Evolutionary conservation across 2,329 filamentous ascomycete genomes (phyloP), one percentile per base, ranked within the genome.

Genomic region (Fusarium subtropicale): DNA sequence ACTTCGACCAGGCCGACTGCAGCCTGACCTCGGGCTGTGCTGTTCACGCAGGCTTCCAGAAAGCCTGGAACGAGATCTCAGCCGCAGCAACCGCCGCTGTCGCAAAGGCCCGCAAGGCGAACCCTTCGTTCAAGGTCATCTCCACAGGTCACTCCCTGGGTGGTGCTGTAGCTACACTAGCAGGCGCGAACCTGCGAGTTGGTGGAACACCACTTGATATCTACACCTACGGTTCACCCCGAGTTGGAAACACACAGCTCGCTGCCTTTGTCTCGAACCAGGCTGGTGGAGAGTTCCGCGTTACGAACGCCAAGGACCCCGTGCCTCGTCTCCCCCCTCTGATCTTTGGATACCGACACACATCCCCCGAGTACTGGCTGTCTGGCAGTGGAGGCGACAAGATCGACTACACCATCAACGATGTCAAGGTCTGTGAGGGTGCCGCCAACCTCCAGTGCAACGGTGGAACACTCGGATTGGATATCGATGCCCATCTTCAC

Each of bases 121-220:
- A 88, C 78, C 87, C 88, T 1, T 66, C 63, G 48, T 90, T 85
- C 80, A 76, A 76, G 46, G 74, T 91, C 74, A 76, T 90, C 20
- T 77, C 85, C n/a, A 88, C 89, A 0, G 91, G 91, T 36, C 90
- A 92, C 81, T 91, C 88, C 12, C 86, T 93, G 6, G 91, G 91
- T 48, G 91, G 82, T 28, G 89, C 89, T 9, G 81, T 92, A 3
- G 88, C 86, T 39, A 87, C 85, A 9, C 76, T 93, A 7, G 90
- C 83, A 0, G 87, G 84, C 0, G 87, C 84, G 1, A 82, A 87
- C 69, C 79, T 91, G 22, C 85, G 89, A 47, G 76, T 76, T 8
- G 73, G 76, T 12, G 87, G 85, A 42, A 78, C 79, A 61, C 68
- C 78, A 3, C 62, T 76, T 18, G 88, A 90, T 70, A 72, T 92